Base-by-base conservation (phyloP, 2,329 filamentous ascomycete genomes). In the Fusarium musae region DNA sequence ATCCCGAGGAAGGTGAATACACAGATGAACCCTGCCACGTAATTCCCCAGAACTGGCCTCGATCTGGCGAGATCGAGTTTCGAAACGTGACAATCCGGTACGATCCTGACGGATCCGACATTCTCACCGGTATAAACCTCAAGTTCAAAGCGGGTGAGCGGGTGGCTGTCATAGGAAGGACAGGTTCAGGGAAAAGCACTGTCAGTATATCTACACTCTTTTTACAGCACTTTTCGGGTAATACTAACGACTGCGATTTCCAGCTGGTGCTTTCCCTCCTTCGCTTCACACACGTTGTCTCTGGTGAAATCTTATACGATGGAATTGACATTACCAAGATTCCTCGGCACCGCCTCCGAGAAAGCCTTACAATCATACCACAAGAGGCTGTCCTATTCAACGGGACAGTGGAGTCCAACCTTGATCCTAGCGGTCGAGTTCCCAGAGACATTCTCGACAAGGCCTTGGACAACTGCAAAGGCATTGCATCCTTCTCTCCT, bases 131-230 rank as follows among this genome's bases (percentile, higher is more conserved):
- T 39, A 80, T 89, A 59, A 87, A 84, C 67, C 81, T 89, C 49
- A 84, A 83, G 39, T 87, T 89, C 69, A 83, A 82, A 17, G 92
- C 92, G 0, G 93, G 94, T 2, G 92, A 93, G 60, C 92, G 92
- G 57, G 93, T 93, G 2, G 94, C 93, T 1, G 87, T 97, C 26
- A 92, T 95, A 16, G 94, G 94, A 5, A 90, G 94, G 15, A 97
- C 94, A 0, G 91, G 93, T 0, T 94, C 92, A 9, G 94, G 94
- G 7, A 97, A 97, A 81, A 94, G 92, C 57, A 97, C 94, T 0
- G 87, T 96, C 79, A 80, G 85, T 80, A 49, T 26, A 36, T n/a
- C 17, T 36, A n/a, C 6, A 23, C 39, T 19, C 19, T n/a, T 30
- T 30, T 43, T 32, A n/a, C n/a, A 10, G n/a, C 46, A 40, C 26